Conservation (phyloP, 75 land plant species). For the Chamaecyparis obtusa region DNA sequence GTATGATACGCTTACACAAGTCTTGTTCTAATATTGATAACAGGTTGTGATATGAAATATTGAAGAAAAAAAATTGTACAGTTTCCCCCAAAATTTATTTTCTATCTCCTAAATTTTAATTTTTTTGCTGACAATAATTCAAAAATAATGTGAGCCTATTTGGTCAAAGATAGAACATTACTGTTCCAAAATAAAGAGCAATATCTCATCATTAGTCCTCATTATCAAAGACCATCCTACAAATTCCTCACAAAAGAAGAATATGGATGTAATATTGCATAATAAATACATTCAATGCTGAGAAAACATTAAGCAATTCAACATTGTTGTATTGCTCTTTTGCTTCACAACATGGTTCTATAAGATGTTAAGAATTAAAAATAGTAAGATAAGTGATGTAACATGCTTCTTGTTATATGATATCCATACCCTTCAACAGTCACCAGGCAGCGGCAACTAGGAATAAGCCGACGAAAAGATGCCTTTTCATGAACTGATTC, state of each 20-base stretch:
- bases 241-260: not conserved
- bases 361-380: not conserved
- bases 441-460: conserved; percentile 67
- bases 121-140: not conserved
- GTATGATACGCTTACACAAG: no score
- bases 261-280: not conserved
- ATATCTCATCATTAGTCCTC: not conserved
- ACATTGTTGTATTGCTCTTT: not conserved
- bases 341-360: not conserved
- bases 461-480: conserved; percentile 74
- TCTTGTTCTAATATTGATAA: no score
- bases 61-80: no score
- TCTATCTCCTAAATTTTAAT: no score
- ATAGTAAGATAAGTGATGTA: not conserved
- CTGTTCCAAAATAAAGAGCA: not conserved
- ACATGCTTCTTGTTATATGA: not conserved
- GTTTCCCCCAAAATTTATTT: no score
- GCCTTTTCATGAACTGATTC: conserved; percentile 77
- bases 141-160: not conserved
- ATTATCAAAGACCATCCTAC: not conserved
- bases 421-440: conserved; percentile 76
- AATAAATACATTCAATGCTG: not conserved
- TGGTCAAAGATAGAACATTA: not conserved
- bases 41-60: no score
- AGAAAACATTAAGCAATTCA: not conserved